Evolutionary conservation across 192 early-diverging fungal genomes (phyloP), one percentile per base, ranked within the genome.

Genomic region (Entomortierella parvispora): DNA sequence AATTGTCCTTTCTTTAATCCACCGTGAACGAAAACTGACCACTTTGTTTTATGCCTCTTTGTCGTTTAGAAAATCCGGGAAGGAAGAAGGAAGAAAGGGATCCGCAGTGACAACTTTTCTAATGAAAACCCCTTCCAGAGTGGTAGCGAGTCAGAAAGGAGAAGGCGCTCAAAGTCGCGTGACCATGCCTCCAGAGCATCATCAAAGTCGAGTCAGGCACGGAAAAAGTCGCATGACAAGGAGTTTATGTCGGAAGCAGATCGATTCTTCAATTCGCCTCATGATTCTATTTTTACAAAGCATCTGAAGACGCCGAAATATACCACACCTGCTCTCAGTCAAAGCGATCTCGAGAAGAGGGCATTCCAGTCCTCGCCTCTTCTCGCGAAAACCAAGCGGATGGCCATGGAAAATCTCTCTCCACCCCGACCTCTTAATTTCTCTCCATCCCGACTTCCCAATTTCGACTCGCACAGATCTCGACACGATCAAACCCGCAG

Each of bases 41-140:
- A 40, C 37, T 12, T 9, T 12, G 7, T 12, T 40, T n/a, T n/a
- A n/a, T 45, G 15, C 26, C 17, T 49, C 15, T 3, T 48, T 18
- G 6, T 32, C 28, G 5, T 4, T 14, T 62, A 62, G 46, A 62
- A 40, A 15, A 2, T 17, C 49, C 29, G 14, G 17, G 34, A 15
- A 34, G 43, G 17, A 65, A 29, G 42, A 65, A 65, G 32, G 44
- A 20, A 26, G 22, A 65, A 65, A 28, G 51, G 22, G 20, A 28
- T 11, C 12, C 62, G 5, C 11, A 46, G 40, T 11, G 31, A 53
- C 42, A 63, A 66, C 7, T 80, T 80, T 47, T 71, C 78, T 10
- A 47, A 71, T 23, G 59, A 63, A 11, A 80, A 80, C 34, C 78
- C 78, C 26, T 80, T 80, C 25, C 78, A 80, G 59, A 80, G 78